Conservation (phyloP, 257 asterid genomes). For the Datura wrightii region DNA sequence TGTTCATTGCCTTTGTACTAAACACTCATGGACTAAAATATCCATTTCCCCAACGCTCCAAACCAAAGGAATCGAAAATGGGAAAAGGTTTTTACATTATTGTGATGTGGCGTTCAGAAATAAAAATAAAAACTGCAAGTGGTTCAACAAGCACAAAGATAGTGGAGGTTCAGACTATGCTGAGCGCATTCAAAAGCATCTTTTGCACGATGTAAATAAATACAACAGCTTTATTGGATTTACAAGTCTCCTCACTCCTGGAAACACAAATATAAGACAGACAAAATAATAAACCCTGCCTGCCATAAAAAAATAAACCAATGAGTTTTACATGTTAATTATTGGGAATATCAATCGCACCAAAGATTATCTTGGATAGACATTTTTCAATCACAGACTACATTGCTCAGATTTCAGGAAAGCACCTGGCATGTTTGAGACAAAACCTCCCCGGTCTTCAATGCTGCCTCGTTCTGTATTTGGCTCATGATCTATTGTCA, state of each 20-base stretch:
- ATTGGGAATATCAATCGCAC: not conserved
- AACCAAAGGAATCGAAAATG: not conserved
- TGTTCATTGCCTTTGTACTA: not conserved
- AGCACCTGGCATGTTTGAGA: slow-evolving; percentile 56
- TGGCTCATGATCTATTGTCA: slow-evolving; percentile 58
- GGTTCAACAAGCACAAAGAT: not conserved
- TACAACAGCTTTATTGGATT: not conserved
- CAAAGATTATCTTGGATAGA: slow-evolving; percentile 6
- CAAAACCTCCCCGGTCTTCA: slow-evolving; percentile 56
- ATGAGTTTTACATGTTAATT: slow-evolving; percentile 27
- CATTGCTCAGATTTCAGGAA: slow-evolving; percentile 27
- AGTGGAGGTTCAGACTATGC: not conserved
- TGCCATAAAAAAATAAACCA: slow-evolving; percentile 21
- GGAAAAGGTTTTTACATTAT: not conserved
- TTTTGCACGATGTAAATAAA: not conserved
- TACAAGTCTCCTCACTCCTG: not conserved
- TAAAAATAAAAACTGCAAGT: not conserved
- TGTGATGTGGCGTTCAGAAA: slow-evolving; percentile 5
- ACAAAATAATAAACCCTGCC: slow-evolving; percentile 15
- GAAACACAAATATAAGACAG: slow-evolving; percentile 21
- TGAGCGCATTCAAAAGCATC: slow-evolving; percentile 7
- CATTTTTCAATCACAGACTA: slow-evolving; percentile 17
- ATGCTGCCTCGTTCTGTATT: slow-evolving; percentile 53
- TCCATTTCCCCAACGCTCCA: not conserved
- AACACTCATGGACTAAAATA: not conserved